These are phyloP conservation scores for Giardia duodenalis DNA, from an alignment of 208 protist species.

Conservation along the genomic window DNA sequence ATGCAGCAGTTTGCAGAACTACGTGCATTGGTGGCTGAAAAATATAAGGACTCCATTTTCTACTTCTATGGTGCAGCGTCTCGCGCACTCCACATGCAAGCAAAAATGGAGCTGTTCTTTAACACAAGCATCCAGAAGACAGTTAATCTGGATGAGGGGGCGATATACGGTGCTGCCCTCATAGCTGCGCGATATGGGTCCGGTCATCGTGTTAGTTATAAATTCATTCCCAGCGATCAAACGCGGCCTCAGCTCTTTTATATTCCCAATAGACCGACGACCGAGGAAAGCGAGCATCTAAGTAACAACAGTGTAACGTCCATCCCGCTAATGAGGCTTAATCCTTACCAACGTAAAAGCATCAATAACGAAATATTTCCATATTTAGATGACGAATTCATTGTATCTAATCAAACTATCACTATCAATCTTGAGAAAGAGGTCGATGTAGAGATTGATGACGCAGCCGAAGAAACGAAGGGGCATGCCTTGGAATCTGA, in stretches of 20 bases:
- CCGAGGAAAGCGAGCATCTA: background rate
- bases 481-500: too few relatives aligned
- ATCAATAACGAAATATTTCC: background rate
- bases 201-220: slow-evolving; percentile 19
- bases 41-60: background rate
- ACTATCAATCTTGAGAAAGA: background rate
- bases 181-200: background rate
- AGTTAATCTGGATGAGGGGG: slow-evolving; percentile 20
- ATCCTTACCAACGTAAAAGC: background rate
- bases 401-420: background rate
- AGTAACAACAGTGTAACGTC: background rate
- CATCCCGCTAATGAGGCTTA: background rate
- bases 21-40: background rate
- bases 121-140: background rate
- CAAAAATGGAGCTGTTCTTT: slow-evolving; percentile 10
- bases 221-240: slow-evolving; percentile 14
- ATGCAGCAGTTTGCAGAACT: background rate
- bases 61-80: slow-evolving; percentile 21
- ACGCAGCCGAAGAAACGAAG: too few relatives aligned
- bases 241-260: background rate
- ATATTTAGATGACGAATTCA: background rate
- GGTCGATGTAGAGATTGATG: too few relatives aligned
- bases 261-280: background rate
- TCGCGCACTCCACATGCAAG: background rate
- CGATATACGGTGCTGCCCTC: slow-evolving; percentile 21